A percentile compares a stretch with the other conserved stretches of the same genome.
phyloP scores from a whole-genome alignment of 2,329 filamentous ascomycete species.

The Ceratocystis variospora region DNA sequence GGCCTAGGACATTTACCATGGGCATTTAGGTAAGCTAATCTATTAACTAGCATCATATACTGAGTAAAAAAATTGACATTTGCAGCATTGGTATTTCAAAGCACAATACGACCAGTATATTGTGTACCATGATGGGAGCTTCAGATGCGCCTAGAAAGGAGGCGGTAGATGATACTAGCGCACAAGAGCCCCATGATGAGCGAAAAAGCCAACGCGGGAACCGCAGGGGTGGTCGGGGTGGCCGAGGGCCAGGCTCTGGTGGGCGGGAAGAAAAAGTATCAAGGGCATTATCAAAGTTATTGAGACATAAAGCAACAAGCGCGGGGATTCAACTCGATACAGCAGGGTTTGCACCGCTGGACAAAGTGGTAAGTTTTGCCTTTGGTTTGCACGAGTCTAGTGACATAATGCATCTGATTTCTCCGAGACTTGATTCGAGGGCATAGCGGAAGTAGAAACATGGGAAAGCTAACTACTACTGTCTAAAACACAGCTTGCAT shows the following conservation, averaged over 20 bases:
- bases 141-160: background rate
- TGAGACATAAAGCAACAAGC: slow-evolving; percentile 43
- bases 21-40: too few relatives aligned
- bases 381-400: background rate
- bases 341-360: slow-evolving; percentile 45
- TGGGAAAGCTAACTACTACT: background rate
- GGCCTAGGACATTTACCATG: too few relatives aligned
- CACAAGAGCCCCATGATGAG: background rate
- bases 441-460: background rate
- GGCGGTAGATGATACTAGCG: background rate
- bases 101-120: background rate
- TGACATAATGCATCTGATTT: too few relatives aligned
- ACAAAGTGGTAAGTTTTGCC: slow-evolving; percentile 40
- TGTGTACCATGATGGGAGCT: background rate
- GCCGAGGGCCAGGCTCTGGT: slow-evolving; percentile 24
- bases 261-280: slow-evolving; percentile 38
- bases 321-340: slow-evolving; percentile 44
- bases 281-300: slow-evolving; percentile 39
- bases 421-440: too few relatives aligned
- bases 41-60: too few relatives aligned
- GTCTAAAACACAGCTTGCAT: slow-evolving; percentile 32
- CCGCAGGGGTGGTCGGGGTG: slow-evolving; percentile 24
- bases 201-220: slow-evolving; percentile 22
- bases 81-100: background rate
- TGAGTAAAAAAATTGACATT: background rate